A percentile compares a stretch with the other conserved stretches of the same genome.
Conservation (phyloP, 148 eudicot genomes). For the Drosera capensis region DNA sequence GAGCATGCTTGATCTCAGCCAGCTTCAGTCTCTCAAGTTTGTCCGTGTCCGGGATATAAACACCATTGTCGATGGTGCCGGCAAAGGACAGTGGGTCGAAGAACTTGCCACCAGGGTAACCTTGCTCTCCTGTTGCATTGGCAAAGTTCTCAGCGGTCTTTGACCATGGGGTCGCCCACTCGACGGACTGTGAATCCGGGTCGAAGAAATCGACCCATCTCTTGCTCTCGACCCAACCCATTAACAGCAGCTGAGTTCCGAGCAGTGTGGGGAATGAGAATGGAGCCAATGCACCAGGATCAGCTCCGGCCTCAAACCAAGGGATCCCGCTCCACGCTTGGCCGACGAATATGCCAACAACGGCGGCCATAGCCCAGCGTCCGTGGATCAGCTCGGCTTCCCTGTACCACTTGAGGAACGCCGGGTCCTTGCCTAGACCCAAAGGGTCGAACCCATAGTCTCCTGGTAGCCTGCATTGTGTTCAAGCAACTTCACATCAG, state of each 20-base stretch:
- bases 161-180: constrained; percentile 99
- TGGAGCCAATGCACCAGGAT: constrained; percentile 81
- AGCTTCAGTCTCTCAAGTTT: constrained; percentile 83
- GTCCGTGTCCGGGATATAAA: constrained; percentile 50
- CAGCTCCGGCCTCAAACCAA: constrained; percentile 96
- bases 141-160: constrained; percentile 72
- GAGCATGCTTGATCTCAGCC: constrained; percentile 93
- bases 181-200: constrained; percentile 89
- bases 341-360: constrained; percentile 85
- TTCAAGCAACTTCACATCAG: background rate
- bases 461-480: constrained; percentile 62
- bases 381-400: constrained; percentile 99
- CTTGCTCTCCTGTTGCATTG: constrained; percentile 78
- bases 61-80: constrained; percentile 45
- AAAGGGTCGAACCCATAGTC: constrained; percentile 95
- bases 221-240: constrained; percentile 99
- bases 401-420: constrained; percentile 92
- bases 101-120: constrained; percentile 96
- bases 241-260: constrained; percentile 86
- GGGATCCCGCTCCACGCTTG: constrained; percentile 93
- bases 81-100: constrained; percentile 75
- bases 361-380: constrained; percentile 95
- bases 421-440: constrained; percentile 96
- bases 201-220: constrained; percentile 95
- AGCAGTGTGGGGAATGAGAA: constrained; percentile 75